Base-by-base conservation (phyloP, 164 flowering plant genomes). In the Tetrastigma voinierianum region DNA sequence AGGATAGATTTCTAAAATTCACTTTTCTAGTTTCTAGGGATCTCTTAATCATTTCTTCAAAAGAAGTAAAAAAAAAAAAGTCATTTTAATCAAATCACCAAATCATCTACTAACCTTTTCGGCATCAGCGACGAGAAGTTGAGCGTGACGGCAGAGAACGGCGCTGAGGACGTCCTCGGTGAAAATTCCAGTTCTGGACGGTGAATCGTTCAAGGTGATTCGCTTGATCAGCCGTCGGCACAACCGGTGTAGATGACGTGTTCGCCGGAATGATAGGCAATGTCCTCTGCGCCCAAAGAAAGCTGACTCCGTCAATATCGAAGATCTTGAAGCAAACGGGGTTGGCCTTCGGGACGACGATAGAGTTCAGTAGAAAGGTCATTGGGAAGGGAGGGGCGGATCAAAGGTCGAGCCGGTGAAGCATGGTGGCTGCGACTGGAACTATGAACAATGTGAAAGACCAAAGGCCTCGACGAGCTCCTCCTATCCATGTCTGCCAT, bases 211-310 rank as follows among this genome's bases (percentile, higher is more conserved):
- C 23, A 86, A n/a, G 52, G 21, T 75, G 46, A 91, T 82, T 69
- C 84, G 79, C 74, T 77, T 85, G 44, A 91, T 71, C 96, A 94
- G 25, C 98, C 98, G 68, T 90, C 97, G 0, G 4, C 43, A 52
- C 89, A 83, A 1, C 90, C 86, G 6, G 96, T 86, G 74, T 86
- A 91, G 10, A 91, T 66, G 20, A 81, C 18, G 3, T 77, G 69
- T 1, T 76, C 68, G 24, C 67, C 68, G 0, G 81, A 57, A 21
- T 94, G 89, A 24, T 83, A 90, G 1, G 78, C 86, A 4, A 94
- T 5, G 57, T 94, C 98, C 49, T 94, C 98, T 1, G 98, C 89
- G 2, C 83, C 91, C 47, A 40, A n/a, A n/a, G n/a, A 7, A 63
- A 94, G 14, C 21, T 67, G 0, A 16, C 55, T 0, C 91, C 96